Base-by-base conservation (phyloP, 768 basidiomycete genomes). In the Tulasnella sp. region DNA sequence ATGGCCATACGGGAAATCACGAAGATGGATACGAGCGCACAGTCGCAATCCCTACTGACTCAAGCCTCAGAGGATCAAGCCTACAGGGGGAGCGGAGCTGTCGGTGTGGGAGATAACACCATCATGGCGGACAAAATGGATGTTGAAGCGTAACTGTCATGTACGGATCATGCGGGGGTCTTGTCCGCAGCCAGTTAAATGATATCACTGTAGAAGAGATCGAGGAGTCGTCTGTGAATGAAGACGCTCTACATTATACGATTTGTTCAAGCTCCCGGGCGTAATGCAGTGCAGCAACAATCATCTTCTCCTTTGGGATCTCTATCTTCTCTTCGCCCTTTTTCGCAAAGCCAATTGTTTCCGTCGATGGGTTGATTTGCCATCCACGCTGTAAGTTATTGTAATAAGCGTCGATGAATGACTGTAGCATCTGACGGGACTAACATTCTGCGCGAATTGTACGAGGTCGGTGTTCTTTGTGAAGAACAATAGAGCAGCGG, bases 1-100 rank as follows among this genome's bases (percentile, higher is more conserved):
- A 99, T 99, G 96, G 95, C 94, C 3, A 71, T 99, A 65, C 82
- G 92, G 43, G 92, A 96, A 73, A 82, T 96, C 45, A 92, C 93
- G 13, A 98, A 95, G 74, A 89, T 86, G 32, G 93, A 97, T 67
- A 97, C 94, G 19, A 92, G 90, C 69, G 85, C 91, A 42, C 91
- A 92, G 67, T 85, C 83, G 73, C 94, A 96, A 69, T 86, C 78
- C n/a, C 74, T 75, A 64, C 76, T 93, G 62, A 93, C 90, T 11
- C 78, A 76, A 54, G 76, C 79, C 30, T 83, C 88, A 21, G 88
- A 87, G 69, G 90, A 93, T 68, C 90, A 93, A 69, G 81, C 81
- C 65, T 90, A 83, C 70, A 80, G 81, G 64, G 83, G 85, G 3
- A 72, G 71, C 13, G n/a, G 76, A 69, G 59, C 45, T 51, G 53